Conservation (phyloP, 257 asterid species). For the Jaltomata sinuosa region DNA sequence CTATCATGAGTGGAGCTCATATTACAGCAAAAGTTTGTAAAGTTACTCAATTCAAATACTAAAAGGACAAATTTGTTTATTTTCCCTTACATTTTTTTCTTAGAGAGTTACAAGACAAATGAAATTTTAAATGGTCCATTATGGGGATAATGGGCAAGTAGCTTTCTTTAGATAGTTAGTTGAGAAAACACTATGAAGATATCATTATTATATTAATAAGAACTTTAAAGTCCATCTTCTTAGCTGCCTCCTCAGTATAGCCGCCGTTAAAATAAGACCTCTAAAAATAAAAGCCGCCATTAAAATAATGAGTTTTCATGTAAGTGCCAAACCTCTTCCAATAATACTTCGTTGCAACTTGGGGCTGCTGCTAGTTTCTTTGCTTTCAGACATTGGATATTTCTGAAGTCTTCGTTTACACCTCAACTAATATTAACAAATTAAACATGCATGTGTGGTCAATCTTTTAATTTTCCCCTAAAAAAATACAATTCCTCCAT, state of each 20-base stretch:
- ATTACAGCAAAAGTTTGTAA: neutral
- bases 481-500: neutral
- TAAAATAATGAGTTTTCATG: neutral
- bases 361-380: neutral
- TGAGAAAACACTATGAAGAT: neutral
- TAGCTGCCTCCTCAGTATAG: neutral
- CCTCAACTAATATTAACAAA: neutral
- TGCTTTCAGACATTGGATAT: neutral
- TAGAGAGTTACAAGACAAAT: neutral
- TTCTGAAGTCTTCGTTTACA: neutral
- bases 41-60: neutral
- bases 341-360: constrained; percentile 3
- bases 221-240: neutral
- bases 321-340: neutral
- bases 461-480: neutral
- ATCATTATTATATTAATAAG: neutral
- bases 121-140: neutral
- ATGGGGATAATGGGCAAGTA: neutral
- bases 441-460: neutral
- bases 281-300: neutral
- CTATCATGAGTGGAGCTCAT: neutral
- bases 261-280: neutral
- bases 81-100: neutral
- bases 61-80: no score
- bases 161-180: neutral